Evolutionary conservation across 2,329 filamentous ascomycete species (phyloP).

Genomic region (Botrytis medusae): DNA sequence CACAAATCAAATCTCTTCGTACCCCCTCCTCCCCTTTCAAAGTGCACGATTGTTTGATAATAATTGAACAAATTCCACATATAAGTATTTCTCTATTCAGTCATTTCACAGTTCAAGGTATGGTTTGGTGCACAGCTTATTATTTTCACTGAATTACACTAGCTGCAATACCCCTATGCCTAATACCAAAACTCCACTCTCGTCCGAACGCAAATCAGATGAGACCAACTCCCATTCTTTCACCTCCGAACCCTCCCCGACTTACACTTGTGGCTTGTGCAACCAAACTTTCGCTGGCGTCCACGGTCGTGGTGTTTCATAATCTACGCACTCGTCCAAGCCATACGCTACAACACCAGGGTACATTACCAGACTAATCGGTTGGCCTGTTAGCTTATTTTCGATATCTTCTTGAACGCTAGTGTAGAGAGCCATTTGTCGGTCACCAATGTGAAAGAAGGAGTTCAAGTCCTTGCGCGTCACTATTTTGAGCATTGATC

Average conservation of each 20-base stretch:
- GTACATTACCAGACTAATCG: constrained; percentile 26
- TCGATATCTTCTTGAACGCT: constrained; percentile 25
- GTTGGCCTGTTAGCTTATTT: constrained; percentile 23
- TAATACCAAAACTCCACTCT: fast-evolving
- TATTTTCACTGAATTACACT: not conserved
- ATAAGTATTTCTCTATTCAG: not conserved
- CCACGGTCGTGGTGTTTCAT: constrained; percentile 27
- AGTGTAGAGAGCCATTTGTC: constrained; percentile 17
- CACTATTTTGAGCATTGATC: constrained; percentile 17
- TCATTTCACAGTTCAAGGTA: not conserved
- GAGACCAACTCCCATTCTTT: too few relatives aligned
- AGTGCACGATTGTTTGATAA: not conserved
- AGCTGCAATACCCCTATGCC: not conserved
- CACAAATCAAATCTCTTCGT: too few relatives aligned
- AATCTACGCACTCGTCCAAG: constrained; percentile 26
- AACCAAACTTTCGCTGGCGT: constrained; percentile 27
- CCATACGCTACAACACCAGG: constrained; percentile 23
- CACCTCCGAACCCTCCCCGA: not conserved
- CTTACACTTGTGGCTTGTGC: not conserved
- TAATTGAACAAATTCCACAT: not conserved
- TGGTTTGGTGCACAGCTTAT: not conserved
- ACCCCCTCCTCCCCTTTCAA: not conserved
- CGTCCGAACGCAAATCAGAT: not conserved
- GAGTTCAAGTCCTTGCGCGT: constrained; percentile 20
- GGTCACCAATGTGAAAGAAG: constrained; percentile 17